These are phyloP conservation scores for Geotrichum reessii DNA, from an alignment of 1,139 yeast genomes.

Conservation along the genomic window DNA sequence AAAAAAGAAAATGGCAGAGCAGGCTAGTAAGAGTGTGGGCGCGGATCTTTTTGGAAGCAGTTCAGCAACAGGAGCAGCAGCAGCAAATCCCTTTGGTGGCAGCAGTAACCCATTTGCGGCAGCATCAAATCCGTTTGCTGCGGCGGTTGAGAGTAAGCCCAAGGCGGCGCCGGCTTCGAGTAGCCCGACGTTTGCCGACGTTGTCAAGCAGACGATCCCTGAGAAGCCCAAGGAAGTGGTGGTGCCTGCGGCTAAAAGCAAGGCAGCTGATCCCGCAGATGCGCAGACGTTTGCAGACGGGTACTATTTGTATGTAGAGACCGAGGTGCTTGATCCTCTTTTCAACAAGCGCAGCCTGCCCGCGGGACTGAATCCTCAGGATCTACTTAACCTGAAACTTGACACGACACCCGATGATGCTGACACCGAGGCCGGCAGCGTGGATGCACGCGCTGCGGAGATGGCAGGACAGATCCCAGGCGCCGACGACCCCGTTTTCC, in stretches of 20 bases:
- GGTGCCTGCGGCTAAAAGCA: not conserved
- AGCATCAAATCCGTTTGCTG: constrained; percentile 10
- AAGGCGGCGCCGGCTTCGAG: not conserved
- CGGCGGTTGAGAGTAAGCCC: not conserved
- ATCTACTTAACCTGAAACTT: constrained; percentile 10
- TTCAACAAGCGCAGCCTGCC: constrained; percentile 12
- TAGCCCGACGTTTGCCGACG: constrained; percentile 3
- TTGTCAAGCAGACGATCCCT: constrained; percentile 5
- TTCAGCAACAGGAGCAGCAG: not conserved
- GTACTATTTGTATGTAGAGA: constrained; percentile 14
- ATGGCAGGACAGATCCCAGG: constrained; percentile 24
- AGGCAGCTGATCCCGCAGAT: not conserved
- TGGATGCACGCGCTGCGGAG: constrained; percentile 1
- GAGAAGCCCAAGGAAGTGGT: not conserved
- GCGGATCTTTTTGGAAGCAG: constrained; percentile 1
- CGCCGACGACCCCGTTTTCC: constrained; percentile 60
- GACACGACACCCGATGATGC: constrained; percentile 10
- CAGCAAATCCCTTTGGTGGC: constrained; percentile 11
- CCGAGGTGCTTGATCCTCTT: constrained; percentile 18
- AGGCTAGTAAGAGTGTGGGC: not conserved
- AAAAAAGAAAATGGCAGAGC: not conserved
- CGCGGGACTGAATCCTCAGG: constrained; percentile 16
- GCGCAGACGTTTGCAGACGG: constrained; percentile 7
- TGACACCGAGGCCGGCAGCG: not conserved
- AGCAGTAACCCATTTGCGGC: constrained; percentile 10